Base-by-base conservation (phyloP, 352 stramenopile species). In the Globisporangium splendens region DNA sequence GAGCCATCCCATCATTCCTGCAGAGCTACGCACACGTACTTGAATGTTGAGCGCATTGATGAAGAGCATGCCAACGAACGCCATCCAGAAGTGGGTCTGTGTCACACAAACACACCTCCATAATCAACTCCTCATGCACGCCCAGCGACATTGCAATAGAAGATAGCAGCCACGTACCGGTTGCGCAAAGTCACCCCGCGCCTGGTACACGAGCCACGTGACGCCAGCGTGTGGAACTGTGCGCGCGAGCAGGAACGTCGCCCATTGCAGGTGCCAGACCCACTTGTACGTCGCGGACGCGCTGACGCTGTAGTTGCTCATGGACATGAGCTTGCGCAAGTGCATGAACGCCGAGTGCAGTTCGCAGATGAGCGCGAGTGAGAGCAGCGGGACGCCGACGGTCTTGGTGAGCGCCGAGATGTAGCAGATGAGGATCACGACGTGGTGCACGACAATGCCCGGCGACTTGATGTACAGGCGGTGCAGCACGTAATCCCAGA, bases 311-410 rank as follows among this genome's bases (percentile, higher is more conserved):
- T 72, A 84, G 31, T 68, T 70, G 55, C 72, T 86, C 78, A 92
- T 92, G 17, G 70, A 61, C 68, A 92, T 65, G 18, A 92, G 69
- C 68, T 90, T 92, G 43, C 83, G 76, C 52, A 76, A 54, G 50
- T 92, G 83, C 83, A 92, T 88, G 65, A 78, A 83, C 3, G 79
- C 71, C 35, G 83, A 92, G 65, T 92, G 83, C n/a, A 92, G 58
- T 55, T 92, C 83, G 41, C 83, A 92, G 10, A 88, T 57, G 43
- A 92, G 69, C 13, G 83, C 83, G 13, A 92, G 62, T 17, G 78
- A 86, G 24, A 92, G 75, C 51, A 92, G 65, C 38, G 83, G 80
- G 44, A 92, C 77, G 35, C 83, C 83, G 3, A 86, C 75, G 0
- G 72, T 90, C 68, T 90, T 92, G 42, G 70, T 77, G 11, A 92